Evolutionary conservation across 768 basidiomycete genomes (phyloP).

Genomic region (Boletus bicolor): DNA sequence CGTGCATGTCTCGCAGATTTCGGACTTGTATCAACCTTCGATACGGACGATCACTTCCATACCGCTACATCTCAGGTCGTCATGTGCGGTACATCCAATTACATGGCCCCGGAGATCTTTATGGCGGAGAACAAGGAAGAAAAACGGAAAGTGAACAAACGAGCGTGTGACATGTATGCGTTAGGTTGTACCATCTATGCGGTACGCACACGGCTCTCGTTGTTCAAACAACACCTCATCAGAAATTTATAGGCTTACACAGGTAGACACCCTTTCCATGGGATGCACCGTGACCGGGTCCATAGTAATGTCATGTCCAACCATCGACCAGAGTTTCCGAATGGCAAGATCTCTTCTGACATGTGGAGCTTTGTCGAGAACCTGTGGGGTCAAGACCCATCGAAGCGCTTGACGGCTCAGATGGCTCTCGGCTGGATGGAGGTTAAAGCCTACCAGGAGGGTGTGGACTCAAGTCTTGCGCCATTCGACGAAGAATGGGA

Average conservation of each 20-base stretch:
- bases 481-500: constrained; percentile 21
- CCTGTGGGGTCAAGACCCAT: constrained; percentile 24
- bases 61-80: constrained; percentile 4
- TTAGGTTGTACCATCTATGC: constrained; percentile 41
- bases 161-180: constrained; percentile 40
- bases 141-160: constrained; percentile 23
- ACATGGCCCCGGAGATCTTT: constrained; percentile 29
- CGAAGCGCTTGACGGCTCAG: constrained; percentile 23
- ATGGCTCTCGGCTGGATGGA: constrained; percentile 26
- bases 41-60: constrained; percentile 10
- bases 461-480: background rate
- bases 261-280: constrained; percentile 9
- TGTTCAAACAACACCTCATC: background rate
- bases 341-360: constrained; percentile 13
- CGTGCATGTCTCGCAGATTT: constrained; percentile 51
- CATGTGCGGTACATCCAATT: constrained; percentile 17
- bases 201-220: constrained; percentile 18
- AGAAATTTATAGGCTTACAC: constrained; percentile 14
- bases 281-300: background rate
- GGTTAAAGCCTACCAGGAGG: constrained; percentile 10
- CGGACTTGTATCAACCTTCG: constrained; percentile 33
- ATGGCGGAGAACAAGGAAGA: background rate
- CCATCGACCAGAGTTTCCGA: constrained; percentile 15
- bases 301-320: background rate
- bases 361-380: constrained; percentile 32